Evolutionary conservation across 345 rosid species (phyloP), one percentile per base, ranked within the genome.

Genomic region (Sapria himalayana): DNA sequence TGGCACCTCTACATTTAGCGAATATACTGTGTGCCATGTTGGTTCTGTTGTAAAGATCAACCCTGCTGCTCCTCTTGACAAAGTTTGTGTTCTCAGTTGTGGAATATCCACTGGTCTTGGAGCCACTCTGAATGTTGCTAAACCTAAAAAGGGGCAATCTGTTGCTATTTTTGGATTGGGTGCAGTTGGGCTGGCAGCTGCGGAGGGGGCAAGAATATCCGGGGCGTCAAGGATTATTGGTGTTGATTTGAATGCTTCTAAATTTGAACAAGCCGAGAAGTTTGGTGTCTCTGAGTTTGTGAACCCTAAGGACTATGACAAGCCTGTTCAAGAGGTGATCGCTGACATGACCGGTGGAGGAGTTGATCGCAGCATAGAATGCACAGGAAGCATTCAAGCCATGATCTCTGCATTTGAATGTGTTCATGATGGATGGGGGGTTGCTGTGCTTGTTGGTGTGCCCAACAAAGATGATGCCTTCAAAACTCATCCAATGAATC

Each of bases 391-490:
- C 64, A 21, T 64, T 20, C 56, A 69, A 25, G 80, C 86, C 49
- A 74, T 81, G 94, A 70, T 77, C 36, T 76, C 85, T 12, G 94
- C 94, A 15, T 81, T 81, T 29, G 85, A 81, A 70, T 78, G 91
- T 16, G 85, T 74, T 31, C 94, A 82, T 14, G 85, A 78, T 48
- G 92, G 69, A 13, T 67, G 81, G 85, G 85, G 85, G 55, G 85
- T 76, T 41, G 81, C 78, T 14, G 85, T 76, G 3, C 64, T 72
- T 19, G 78, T 70, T 1, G 81, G 78, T n/a, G 70, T 70, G 24
- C 81, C 81, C 6, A 67, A 50, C 58, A 76, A 70, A 61, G 81
- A 73, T 27, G 81, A 56, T 20, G 56, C 62, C 0, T 73, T 73
- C 62, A 70, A 73, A 60, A 69, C 77, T 25, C 68, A 67, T 49